A percentile compares a stretch with the other conserved stretches of the same genome.
Evolutionary conservation across 345 rosid species (phyloP).

Genomic region (Microcos paniculata): DNA sequence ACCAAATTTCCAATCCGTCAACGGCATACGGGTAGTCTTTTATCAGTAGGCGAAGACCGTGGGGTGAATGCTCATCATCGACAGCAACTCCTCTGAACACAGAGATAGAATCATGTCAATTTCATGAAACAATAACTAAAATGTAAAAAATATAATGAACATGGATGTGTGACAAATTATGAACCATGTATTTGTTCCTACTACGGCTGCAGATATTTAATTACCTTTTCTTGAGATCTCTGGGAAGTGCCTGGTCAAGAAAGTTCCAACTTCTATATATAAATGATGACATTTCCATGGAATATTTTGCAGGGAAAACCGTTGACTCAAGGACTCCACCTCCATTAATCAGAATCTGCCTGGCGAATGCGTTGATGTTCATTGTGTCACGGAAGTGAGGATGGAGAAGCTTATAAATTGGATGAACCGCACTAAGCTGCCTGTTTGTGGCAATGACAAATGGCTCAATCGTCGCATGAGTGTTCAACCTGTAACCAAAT

Average conservation of each 20-base stretch:
- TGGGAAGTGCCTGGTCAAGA: slow-evolving; percentile 67
- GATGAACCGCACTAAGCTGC: slow-evolving; percentile 77
- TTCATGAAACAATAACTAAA: neutral
- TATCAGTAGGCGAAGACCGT: slow-evolving; percentile 53
- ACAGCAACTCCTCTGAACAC: slow-evolving; percentile 64
- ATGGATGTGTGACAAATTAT: neutral
- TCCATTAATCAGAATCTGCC: slow-evolving; percentile 58
- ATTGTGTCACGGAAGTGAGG: slow-evolving; percentile 88
- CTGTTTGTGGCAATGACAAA: slow-evolving; percentile 72
- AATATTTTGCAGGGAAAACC: slow-evolving; percentile 56
- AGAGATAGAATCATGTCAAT: neutral
- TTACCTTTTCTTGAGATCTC: slow-evolving; percentile 74
- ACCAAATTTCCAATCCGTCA: slow-evolving; percentile 77
- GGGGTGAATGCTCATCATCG: slow-evolving; percentile 53
- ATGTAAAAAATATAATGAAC: neutral
- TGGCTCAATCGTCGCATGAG: slow-evolving; percentile 72
- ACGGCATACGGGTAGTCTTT: slow-evolving; percentile 78
- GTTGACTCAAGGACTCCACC: slow-evolving; percentile 63
- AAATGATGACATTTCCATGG: slow-evolving; percentile 63
- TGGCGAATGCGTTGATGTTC: slow-evolving; percentile 66
- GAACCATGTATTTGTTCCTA: neutral
- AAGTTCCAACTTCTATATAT: slow-evolving; percentile 60
- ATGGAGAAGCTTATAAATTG: slow-evolving; percentile 68
- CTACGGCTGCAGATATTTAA: neutral
- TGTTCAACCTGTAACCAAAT: slow-evolving; percentile 49